These are phyloP conservation scores for Brassica nigra DNA, from an alignment of 345 rosid genomes.

Conservation along the genomic window DNA sequence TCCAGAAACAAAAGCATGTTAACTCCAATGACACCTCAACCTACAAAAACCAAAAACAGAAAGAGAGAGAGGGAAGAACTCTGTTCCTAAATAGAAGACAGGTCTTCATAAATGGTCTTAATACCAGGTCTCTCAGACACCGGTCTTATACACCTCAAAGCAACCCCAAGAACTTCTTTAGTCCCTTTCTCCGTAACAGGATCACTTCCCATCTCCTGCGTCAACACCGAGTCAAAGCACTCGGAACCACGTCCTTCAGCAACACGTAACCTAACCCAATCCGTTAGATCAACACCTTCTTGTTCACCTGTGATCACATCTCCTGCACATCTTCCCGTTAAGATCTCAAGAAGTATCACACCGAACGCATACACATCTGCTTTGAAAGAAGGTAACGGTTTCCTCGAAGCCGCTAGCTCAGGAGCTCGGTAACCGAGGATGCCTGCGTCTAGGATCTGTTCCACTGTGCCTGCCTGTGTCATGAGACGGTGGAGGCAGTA, in stretches of 20 bases:
- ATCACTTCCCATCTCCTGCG: slow-evolving; percentile 51
- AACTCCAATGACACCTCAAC: slow-evolving; percentile 28
- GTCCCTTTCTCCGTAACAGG: slow-evolving; percentile 77
- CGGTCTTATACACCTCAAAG: slow-evolving; percentile 69
- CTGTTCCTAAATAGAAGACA: slow-evolving; percentile 71
- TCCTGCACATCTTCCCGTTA: slow-evolving; percentile 91
- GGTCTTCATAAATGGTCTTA: slow-evolving; percentile 96
- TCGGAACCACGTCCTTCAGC: slow-evolving; percentile 63
- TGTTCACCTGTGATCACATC: slow-evolving; percentile 86
- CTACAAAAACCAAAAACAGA: slow-evolving; percentile 10
- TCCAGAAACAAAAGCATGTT: slow-evolving; percentile 29
- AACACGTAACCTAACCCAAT: slow-evolving; percentile 74
- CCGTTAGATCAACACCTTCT: slow-evolving; percentile 77
- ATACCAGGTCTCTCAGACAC: slow-evolving; percentile 95
- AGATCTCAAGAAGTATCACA: slow-evolving; percentile 71
- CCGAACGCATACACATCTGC: slow-evolving; percentile 97
- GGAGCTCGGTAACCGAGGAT: slow-evolving; percentile 94
- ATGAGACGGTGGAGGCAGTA: slow-evolving; percentile 95
- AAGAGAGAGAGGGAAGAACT: background rate
- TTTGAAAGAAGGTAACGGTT: slow-evolving; percentile 88
- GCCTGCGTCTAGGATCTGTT: slow-evolving; percentile 93
- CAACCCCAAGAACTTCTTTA: slow-evolving; percentile 89
- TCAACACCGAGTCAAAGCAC: slow-evolving; percentile 70
- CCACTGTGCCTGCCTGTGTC: slow-evolving; percentile 94
- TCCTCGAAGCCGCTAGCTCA: slow-evolving; percentile 85